Conservation (phyloP, 345 rosid genomes). For the Mallotus nudiflorus region DNA sequence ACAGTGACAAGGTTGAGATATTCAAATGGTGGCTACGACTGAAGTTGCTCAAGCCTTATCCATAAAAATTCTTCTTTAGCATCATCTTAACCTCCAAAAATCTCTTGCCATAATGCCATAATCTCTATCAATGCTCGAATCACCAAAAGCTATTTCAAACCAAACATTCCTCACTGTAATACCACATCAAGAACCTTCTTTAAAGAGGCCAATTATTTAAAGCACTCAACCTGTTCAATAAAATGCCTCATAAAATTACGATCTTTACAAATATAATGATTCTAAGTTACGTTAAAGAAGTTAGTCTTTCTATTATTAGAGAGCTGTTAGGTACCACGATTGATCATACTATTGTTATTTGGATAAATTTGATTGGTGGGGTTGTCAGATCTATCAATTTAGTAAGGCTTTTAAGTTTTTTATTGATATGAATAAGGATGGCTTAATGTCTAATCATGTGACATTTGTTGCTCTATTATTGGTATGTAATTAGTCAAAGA, state of each 20-base stretch:
- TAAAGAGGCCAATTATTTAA: conserved; percentile 39
- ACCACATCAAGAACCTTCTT: conserved; percentile 35
- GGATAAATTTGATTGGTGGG: no score
- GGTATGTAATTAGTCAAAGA: no score
- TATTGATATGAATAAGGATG: no score
- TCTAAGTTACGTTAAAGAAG: no score
- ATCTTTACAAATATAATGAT: no score
- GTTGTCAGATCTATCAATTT: no score
- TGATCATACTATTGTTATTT: no score
- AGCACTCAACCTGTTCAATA: conserved; percentile 75
- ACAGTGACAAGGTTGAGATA: background rate
- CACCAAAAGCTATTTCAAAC: conserved; percentile 78
- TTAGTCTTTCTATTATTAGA: no score
- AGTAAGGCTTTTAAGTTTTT: no score
- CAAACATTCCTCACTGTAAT: conserved; percentile 61
- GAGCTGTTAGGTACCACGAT: no score
- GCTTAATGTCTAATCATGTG: no score
- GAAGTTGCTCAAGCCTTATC: background rate
- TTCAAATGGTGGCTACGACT: background rate
- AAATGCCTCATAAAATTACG: conserved; percentile 68
- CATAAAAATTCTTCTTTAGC: conserved; percentile 17
- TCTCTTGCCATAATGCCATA: conserved; percentile 16
- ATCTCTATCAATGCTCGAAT: conserved; percentile 56
- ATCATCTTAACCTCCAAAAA: conserved; percentile 13
- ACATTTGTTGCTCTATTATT: no score